Conservation (phyloP, 2,329 filamentous ascomycete genomes). For the Dothideomycetes sp. region DNA sequence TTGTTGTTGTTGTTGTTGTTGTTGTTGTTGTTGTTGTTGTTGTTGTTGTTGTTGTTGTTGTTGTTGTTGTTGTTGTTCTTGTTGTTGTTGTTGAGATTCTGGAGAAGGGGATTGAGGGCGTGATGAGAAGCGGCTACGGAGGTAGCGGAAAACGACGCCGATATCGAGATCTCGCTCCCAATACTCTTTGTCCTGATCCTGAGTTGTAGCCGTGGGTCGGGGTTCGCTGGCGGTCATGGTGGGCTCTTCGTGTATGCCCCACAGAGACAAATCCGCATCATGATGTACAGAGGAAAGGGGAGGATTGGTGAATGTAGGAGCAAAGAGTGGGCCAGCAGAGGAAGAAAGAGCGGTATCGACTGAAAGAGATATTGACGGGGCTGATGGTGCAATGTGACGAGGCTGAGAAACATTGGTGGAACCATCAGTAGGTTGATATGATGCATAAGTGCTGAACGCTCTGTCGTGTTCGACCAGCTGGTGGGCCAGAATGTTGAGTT, state of each 20-base stretch:
- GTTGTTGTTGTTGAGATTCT: slow-evolving; percentile 10
- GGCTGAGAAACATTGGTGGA: slow-evolving; percentile 19
- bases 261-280: slow-evolving; percentile 47
- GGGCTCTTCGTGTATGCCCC: slow-evolving; percentile 58
- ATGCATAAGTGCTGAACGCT: slow-evolving; percentile 72
- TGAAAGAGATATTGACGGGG: slow-evolving; percentile 21
- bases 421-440: slow-evolving; percentile 14
- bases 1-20: too few relatives aligned
- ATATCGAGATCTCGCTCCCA: slow-evolving; percentile 93
- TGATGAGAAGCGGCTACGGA: slow-evolving; percentile 64
- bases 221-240: slow-evolving; percentile 25
- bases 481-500: slow-evolving; percentile 75
- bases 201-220: slow-evolving; percentile 20
- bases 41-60: too few relatives aligned
- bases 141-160: slow-evolving; percentile 81
- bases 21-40: too few relatives aligned
- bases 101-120: slow-evolving; percentile 25
- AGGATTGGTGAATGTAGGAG: slow-evolving; percentile 37
- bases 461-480: slow-evolving; percentile 71
- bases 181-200: slow-evolving; percentile 54
- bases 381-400: slow-evolving; percentile 19
- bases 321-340: slow-evolving; percentile 36
- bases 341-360: slow-evolving; percentile 18
- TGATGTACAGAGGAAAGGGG: slow-evolving; percentile 22
- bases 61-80: slow-evolving; percentile 18